These are phyloP conservation scores for Torulaspora maleeae DNA, from an alignment of 805 yeast species.

Conservation along the genomic window DNA sequence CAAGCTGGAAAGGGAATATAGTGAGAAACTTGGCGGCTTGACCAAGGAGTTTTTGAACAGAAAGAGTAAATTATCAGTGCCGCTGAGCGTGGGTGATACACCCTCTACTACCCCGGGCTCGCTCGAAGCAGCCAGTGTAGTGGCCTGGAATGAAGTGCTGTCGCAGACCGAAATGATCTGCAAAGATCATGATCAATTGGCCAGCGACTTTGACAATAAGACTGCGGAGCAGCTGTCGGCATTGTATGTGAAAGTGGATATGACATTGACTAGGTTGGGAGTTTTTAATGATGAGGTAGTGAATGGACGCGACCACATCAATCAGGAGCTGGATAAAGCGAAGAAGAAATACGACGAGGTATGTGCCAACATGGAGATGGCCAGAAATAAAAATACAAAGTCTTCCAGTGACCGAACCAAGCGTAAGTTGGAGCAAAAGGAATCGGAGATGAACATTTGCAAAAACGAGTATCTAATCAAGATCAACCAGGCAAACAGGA, in stretches of 20 bases:
- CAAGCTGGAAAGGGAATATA: slow-evolving; percentile 74
- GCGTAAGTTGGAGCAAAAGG: slow-evolving; percentile 53
- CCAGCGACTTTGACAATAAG: slow-evolving; percentile 54
- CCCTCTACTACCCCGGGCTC: slow-evolving; percentile 95
- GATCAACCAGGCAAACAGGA: slow-evolving; percentile 78
- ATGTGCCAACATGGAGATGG: slow-evolving; percentile 75
- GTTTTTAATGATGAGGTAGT: slow-evolving; percentile 55
- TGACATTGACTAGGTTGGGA: slow-evolving; percentile 51
- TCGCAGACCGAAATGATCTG: slow-evolving; percentile 79
- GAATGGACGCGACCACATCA: slow-evolving; percentile 37
- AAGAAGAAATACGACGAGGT: slow-evolving; percentile 76
- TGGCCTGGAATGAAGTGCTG: slow-evolving; percentile 85
- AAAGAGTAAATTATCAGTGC: slow-evolving; percentile 64
- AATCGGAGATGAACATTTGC: slow-evolving; percentile 77
- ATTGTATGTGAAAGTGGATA: slow-evolving; percentile 50
- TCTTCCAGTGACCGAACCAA: slow-evolving; percentile 47
- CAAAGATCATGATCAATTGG: slow-evolving; percentile 55
- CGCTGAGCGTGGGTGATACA: slow-evolving; percentile 80
- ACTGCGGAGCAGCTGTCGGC: slow-evolving; percentile 57
- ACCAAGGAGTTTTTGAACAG: slow-evolving; percentile 66
- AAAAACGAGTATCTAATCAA: slow-evolving; percentile 79
- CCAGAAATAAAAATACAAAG: slow-evolving; percentile 69
- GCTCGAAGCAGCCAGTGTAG: slow-evolving; percentile 78
- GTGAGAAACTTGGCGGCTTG: slow-evolving; percentile 58
- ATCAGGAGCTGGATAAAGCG: slow-evolving; percentile 32